These are phyloP conservation scores for Cutaneotrichosporon sp. DNA, from an alignment of 1,284 basidiomycete species.

Conservation along the genomic window DNA sequence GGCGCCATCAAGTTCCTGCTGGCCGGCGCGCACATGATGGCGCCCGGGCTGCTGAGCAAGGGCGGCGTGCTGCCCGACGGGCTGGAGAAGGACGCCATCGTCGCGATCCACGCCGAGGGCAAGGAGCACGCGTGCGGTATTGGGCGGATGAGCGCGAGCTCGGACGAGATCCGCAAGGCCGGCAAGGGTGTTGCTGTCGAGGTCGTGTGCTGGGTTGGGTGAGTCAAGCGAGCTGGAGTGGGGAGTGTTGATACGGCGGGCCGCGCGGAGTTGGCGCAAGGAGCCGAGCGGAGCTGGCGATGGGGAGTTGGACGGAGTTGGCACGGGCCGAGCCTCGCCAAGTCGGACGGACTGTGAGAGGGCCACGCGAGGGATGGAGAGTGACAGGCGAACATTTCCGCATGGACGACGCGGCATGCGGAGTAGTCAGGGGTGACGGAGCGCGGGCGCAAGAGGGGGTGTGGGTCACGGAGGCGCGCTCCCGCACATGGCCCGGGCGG, in stretches of 20 bases:
- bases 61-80: conserved; percentile 86
- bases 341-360: no score
- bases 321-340: neutral
- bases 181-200: conserved; percentile 94
- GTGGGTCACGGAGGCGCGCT: no score
- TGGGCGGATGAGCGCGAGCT: conserved; percentile 77
- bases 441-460: no score
- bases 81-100: conserved; percentile 69
- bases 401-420: no score
- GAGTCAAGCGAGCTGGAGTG: conserved; percentile 22
- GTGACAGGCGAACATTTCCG: no score
- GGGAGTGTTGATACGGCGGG: neutral
- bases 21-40: conserved; percentile 91
- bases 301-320: neutral
- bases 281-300: neutral
- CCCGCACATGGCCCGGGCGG: no score
- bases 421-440: no score
- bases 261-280: no score
- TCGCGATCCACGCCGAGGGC: conserved; percentile 92
- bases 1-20: conserved; percentile 98
- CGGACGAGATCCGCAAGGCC: conserved; percentile 83
- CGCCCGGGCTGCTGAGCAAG: conserved; percentile 88
- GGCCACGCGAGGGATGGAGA: no score
- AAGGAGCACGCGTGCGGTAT: conserved; percentile 91
- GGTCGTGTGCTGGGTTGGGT: conserved; percentile 61